Evolutionary conservation across 2,329 filamentous ascomycete genomes (phyloP).

Genomic region (Ophiostoma ulmi): DNA sequence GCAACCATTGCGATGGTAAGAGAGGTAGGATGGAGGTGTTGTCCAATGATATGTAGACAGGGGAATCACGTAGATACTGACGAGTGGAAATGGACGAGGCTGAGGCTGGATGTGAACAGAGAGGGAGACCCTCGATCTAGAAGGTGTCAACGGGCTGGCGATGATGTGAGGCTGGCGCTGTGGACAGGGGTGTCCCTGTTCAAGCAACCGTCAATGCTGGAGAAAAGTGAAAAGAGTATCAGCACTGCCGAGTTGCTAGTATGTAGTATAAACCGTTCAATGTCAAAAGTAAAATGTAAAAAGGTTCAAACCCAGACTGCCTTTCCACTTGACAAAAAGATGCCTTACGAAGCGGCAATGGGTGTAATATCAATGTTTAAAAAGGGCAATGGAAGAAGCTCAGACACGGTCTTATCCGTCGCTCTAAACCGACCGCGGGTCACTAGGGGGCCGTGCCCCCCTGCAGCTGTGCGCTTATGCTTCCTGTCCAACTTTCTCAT

Average conservation of each 20-base stretch:
- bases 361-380: background rate
- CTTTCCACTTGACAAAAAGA: slow-evolving; percentile 5
- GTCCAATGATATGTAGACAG: background rate
- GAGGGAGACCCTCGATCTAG: background rate
- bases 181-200: background rate
- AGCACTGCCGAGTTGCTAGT: background rate
- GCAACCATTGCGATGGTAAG: background rate
- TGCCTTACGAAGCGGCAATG: background rate
- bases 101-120: background rate
- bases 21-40: background rate
- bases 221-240: background rate
- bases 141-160: background rate
- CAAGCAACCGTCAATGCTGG: background rate
- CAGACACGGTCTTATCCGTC: background rate
- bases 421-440: background rate
- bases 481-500: background rate
- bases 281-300: background rate
- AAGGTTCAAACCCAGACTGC: background rate
- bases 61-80: background rate
- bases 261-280: background rate
- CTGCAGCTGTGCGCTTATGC: background rate
- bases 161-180: background rate
- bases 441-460: background rate
- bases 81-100: background rate
- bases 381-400: background rate